Evolutionary conservation across 2,329 filamentous ascomycete species (phyloP).

Genomic region (Botrytis fragariae): DNA sequence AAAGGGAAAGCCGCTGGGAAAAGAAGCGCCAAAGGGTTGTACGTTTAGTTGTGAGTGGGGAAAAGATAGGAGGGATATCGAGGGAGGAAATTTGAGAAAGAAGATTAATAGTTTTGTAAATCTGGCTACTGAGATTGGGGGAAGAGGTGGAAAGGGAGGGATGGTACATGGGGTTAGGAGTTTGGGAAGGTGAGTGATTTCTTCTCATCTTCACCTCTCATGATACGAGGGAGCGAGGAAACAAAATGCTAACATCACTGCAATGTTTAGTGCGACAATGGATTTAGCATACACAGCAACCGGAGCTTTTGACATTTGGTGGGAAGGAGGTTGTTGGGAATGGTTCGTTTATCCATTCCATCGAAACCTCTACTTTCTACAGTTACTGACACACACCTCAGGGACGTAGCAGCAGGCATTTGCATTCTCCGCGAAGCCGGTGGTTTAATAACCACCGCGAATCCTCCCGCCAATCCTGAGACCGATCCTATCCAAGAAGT

Average conservation of each 20-base stretch:
- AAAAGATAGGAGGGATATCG: conserved; percentile 66
- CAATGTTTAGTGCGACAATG: conserved; percentile 59
- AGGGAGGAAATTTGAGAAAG: conserved; percentile 65
- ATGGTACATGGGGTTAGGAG: conserved; percentile 78
- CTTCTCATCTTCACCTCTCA: too few species aligned
- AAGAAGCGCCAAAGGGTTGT: conserved; percentile 64
- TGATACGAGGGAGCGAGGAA: too few species aligned
- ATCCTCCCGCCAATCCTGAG: conserved; percentile 59
- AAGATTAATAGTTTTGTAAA: conserved; percentile 75
- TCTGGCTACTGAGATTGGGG: conserved; percentile 66
- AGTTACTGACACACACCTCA: conserved; percentile 28
- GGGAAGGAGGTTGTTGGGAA: conserved; percentile 80
- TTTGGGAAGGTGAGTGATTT: conserved; percentile 51
- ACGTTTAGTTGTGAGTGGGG: conserved; percentile 78
- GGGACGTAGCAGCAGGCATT: conserved; percentile 74
- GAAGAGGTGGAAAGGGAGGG: conserved; percentile 63
- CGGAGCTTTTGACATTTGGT: conserved; percentile 77
- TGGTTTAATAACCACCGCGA: conserved; percentile 70
- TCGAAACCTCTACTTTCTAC: neutral
- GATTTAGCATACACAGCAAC: conserved; percentile 74
- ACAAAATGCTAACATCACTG: neutral
- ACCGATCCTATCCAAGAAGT: conserved; percentile 58
- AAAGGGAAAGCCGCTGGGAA: conserved; percentile 59
- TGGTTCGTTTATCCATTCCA: conserved; percentile 50
- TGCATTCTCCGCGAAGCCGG: conserved; percentile 72